Conservation (phyloP, 2,329 filamentous ascomycete genomes). For the Chaetomium sp. region DNA sequence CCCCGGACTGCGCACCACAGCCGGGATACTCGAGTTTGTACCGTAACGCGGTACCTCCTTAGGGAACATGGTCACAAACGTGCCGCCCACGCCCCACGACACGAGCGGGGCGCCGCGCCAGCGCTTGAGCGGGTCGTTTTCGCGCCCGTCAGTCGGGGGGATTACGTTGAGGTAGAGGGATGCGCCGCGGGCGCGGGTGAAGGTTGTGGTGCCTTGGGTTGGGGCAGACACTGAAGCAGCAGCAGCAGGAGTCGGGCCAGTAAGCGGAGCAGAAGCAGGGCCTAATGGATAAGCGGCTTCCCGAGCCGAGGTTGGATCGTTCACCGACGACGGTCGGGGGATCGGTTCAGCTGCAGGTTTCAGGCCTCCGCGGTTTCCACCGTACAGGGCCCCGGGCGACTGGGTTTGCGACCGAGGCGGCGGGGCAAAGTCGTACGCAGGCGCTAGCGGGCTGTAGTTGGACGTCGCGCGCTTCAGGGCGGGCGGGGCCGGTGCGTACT, state of each 20-base stretch:
- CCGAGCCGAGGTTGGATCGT: conserved; percentile 38
- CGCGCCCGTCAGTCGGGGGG: conserved; percentile 57
- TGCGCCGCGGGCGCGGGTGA: conserved; percentile 41
- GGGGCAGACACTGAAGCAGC: conserved; percentile 17
- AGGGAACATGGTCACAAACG: conserved; percentile 77
- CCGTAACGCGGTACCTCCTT: conserved; percentile 82
- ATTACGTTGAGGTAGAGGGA: conserved; percentile 54
- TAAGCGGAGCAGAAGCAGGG: conserved; percentile 6
- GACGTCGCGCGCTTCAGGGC: conserved; percentile 49
- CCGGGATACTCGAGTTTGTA: conserved; percentile 63
- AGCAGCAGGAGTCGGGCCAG: not conserved
- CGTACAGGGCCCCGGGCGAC: conserved; percentile 48
- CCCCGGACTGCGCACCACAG: conserved; percentile 75
- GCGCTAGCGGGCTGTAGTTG: conserved; percentile 43
- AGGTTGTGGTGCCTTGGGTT: not conserved
- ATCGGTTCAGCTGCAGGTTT: conserved; percentile 35
- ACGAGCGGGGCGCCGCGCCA: conserved; percentile 90
- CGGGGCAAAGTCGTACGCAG: conserved; percentile 41
- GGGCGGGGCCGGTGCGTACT: conserved; percentile 32
- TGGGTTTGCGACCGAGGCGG: conserved; percentile 57
- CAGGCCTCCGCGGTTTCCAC: conserved; percentile 26
- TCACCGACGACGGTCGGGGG: conserved; percentile 49
- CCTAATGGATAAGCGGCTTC: conserved; percentile 12
- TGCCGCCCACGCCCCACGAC: conserved; percentile 80
- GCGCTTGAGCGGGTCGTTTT: conserved; percentile 71